Evolutionary conservation across 352 stramenopile species (phyloP), one percentile per base, ranked within the genome.

Genomic region (Globisporangium nodosum): DNA sequence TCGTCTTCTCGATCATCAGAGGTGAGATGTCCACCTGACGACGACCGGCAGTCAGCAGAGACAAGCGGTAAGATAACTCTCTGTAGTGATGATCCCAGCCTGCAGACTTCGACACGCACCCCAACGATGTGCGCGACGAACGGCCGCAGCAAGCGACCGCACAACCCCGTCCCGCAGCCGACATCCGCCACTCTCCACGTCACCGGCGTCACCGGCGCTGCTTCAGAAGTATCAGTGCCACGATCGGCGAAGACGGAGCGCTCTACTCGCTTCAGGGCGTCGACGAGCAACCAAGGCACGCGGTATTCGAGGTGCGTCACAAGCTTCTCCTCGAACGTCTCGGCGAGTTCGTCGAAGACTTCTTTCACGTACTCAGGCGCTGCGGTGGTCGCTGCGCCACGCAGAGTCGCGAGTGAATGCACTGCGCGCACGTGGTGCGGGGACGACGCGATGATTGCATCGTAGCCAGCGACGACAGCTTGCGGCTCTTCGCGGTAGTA

Each of bases 301-400:
- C 77, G 78, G 55, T 93, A 93, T 64, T 89, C 77, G 35, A 93
- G 52, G 40, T 90, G 83, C 31, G 63, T 78, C 60, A 93, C 79
- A 31, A 93, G 70, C 49, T 91, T 93, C 37, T 91, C 81, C 56
- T 93, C 83, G 64, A 93, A 93, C 13, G 63, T 81, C 13, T 91
- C 81, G 5, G 83, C 77, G 35, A 93, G 69, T 20, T 90, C 78
- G 58, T 93, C 79, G 60, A 93, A 93, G 12, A 93, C 81, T 58
- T 88, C 61, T 15, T 70, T 74, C 35, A 93, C 83, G 56, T 93
- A 93, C 7, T 60, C 71, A 3, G 78, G 77, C 12, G 81, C 74
- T 0, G 79, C 82, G 1, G 65, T 87, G 40, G 37, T 80, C 0
- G 74, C 73, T 6, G 71, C 59, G 0, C 78, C 80, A 45, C 76